Evolutionary conservation across 1,284 basidiomycete species (phyloP).

Genomic region (Psilocybe mexicana): DNA sequence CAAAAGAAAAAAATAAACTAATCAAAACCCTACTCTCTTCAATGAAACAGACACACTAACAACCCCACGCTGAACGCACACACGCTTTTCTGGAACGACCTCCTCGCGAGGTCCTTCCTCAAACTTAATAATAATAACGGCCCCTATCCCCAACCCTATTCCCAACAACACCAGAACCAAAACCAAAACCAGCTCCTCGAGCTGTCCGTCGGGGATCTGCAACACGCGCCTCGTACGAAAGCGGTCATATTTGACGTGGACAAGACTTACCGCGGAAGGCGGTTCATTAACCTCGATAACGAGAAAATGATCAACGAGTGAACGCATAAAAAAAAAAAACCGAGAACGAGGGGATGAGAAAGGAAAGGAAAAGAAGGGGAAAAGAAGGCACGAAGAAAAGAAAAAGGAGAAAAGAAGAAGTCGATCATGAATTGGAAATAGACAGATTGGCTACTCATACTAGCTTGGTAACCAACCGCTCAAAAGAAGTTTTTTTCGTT

Average conservation of each 20-base stretch:
- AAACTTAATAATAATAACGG: no score
- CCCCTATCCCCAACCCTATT: no score
- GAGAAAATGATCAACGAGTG: not conserved
- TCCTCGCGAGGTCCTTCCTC: constrained; percentile 16
- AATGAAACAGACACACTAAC: not conserved
- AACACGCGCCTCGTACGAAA: constrained; percentile 19
- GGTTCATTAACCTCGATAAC: constrained; percentile 19
- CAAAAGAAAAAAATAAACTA: no score
- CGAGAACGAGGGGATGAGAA: not conserved
- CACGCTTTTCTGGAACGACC: constrained; percentile 24
- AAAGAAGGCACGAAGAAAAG: no score
- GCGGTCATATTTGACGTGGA: constrained; percentile 25
- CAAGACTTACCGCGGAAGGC: constrained; percentile 22
- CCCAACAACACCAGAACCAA: not conserved
- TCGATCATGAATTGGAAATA: no score
- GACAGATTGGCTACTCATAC: no score
- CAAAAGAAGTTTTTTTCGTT: no score
- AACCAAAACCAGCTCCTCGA: constrained; percentile 10
- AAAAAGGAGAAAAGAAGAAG: no score
- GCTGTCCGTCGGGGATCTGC: constrained; percentile 20
- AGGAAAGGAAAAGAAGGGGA: not conserved
- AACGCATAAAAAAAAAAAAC: not conserved
- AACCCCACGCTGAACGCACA: constrained; percentile 17
- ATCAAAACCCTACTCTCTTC: not conserved
- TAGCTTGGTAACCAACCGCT: no score